Percentiles rank a stretch among this genome's conserved stretches.
Conservation (phyloP, 169 alveolate species). For the Babesia sp. region DNA sequence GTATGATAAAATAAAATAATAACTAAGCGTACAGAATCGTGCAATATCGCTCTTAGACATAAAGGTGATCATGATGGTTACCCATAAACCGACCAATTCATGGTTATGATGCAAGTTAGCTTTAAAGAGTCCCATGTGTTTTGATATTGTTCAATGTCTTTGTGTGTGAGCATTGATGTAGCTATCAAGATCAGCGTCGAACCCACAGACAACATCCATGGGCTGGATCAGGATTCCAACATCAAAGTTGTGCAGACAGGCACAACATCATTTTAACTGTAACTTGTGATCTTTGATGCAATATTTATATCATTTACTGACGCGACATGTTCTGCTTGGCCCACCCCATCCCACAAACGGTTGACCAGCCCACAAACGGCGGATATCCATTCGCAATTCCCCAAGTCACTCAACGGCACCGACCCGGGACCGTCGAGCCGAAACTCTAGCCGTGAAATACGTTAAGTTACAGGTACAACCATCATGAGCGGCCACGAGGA, state of each 20-base stretch:
- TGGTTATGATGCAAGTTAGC: no score
- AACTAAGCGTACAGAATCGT: no score
- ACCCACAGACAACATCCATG: not conserved
- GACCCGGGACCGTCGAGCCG: not conserved
- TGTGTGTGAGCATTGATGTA: not conserved
- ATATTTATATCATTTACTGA: no score
- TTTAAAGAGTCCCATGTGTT: not conserved
- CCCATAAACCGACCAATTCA: no score
- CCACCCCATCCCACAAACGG: not conserved
- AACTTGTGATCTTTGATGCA: not conserved
- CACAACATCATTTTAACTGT: not conserved
- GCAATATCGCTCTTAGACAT: no score
- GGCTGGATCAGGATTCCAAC: not conserved
- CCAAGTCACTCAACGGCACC: not conserved
- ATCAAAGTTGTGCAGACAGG: not conserved
- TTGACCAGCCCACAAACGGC: not conserved
- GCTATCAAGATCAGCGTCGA: not conserved
- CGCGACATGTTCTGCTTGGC: not conserved
- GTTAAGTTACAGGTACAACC: not conserved
- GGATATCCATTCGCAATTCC: not conserved
- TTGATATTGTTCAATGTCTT: not conserved
- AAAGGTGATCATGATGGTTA: no score
- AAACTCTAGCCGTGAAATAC: not conserved
- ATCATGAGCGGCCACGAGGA: slow-evolving; percentile 54
- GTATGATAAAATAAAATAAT: no score